Conservation (phyloP, 257 asterid species). For the Lantana camara region DNA sequence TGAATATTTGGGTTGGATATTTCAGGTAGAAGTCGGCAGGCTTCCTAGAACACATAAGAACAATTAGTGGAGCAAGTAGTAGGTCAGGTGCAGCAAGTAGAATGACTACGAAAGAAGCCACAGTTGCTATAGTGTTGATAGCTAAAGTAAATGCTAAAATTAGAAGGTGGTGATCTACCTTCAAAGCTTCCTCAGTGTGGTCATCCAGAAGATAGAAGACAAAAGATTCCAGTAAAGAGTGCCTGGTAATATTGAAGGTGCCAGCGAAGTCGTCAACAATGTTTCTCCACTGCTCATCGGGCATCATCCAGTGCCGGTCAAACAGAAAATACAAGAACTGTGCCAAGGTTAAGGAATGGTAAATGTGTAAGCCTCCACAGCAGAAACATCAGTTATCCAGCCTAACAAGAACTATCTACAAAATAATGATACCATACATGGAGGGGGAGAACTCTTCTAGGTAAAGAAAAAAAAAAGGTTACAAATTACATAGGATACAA, state of each 20-base stretch:
- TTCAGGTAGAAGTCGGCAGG: slow-evolving; percentile 84
- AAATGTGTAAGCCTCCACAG: slow-evolving; percentile 19
- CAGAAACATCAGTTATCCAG: slow-evolving; percentile 11
- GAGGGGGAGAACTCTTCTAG: too few relatives aligned
- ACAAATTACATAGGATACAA: slow-evolving; percentile 95
- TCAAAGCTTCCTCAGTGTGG: slow-evolving; percentile 72
- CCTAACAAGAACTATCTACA: too few relatives aligned
- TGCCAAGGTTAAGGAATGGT: slow-evolving; percentile 50
- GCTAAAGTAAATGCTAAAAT: background rate
- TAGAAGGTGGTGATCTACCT: slow-evolving; percentile 50
- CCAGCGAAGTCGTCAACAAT: slow-evolving; percentile 88
- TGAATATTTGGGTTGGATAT: slow-evolving; percentile 74
- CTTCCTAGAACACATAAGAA: slow-evolving; percentile 65
- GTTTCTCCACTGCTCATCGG: slow-evolving; percentile 68
- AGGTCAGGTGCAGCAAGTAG: slow-evolving; percentile 15
- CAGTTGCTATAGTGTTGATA: background rate
- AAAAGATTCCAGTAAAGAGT: slow-evolving; percentile 84
- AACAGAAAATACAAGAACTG: slow-evolving; percentile 90
- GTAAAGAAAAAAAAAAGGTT: slow-evolving; percentile 38
- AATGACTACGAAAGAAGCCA: slow-evolving; percentile 6
- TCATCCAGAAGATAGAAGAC: slow-evolving; percentile 90
- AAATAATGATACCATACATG: too few relatives aligned
- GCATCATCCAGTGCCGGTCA: slow-evolving; percentile 87
- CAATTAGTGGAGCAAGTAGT: slow-evolving; percentile 29
- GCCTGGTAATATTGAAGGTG: slow-evolving; percentile 74